These are phyloP conservation scores for Candida silvicultrix DNA, from an alignment of 805 yeast species.

Conservation along the genomic window DNA sequence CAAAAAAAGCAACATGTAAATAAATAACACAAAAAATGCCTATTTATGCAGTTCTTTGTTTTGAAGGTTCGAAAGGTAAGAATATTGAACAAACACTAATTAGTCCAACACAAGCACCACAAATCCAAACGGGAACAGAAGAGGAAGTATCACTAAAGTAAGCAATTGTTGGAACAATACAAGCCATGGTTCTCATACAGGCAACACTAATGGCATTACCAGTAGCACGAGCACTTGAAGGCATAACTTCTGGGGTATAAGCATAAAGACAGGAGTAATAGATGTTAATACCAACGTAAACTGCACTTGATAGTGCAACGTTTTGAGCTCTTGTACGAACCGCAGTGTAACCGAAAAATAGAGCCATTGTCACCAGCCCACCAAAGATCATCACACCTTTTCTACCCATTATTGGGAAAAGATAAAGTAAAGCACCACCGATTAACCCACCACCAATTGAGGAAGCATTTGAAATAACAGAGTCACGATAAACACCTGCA, in stretches of 20 bases:
- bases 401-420: constrained; percentile 35
- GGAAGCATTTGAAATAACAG: constrained; percentile 35
- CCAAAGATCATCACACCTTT: constrained; percentile 52
- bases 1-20: no score
- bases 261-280: constrained; percentile 59
- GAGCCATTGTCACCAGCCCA: constrained; percentile 44
- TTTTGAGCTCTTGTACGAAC: constrained; percentile 47
- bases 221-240: constrained; percentile 45
- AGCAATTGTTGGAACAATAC: constrained; percentile 51
- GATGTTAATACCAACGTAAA: constrained; percentile 37
- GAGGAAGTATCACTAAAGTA: constrained; percentile 32
- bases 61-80: constrained; percentile 42
- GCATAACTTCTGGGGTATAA: constrained; percentile 60
- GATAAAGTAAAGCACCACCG: constrained; percentile 33
- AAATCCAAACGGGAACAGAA: constrained; percentile 49
- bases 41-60: constrained; percentile 2
- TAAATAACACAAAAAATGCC: no score
- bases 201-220: constrained; percentile 56
- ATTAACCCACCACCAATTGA: constrained; percentile 43
- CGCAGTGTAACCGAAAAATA: constrained; percentile 57
- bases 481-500: constrained; percentile 39
- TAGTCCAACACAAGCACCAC: constrained; percentile 43
- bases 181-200: constrained; percentile 43
- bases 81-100: constrained; percentile 35
- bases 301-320: constrained; percentile 38